Evolutionary conservation across 1,284 basidiomycete species (phyloP), one percentile per base, ranked within the genome.

Genomic region (Melanopsichium pennsylvanicum): DNA sequence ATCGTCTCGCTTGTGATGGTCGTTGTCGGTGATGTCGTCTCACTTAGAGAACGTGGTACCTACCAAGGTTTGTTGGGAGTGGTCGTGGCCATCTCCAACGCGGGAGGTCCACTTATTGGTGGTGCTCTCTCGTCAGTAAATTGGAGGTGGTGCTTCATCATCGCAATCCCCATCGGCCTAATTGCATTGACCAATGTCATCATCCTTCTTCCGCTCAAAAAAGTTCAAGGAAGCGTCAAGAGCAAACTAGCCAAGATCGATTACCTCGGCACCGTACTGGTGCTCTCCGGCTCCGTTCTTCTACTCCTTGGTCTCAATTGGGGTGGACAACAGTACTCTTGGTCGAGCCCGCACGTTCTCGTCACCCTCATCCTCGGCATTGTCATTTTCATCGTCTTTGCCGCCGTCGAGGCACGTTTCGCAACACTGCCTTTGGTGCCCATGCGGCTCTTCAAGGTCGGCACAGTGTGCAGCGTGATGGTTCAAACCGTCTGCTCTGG

Each of bases 331-430:
- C 60, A 70, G 11, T 81, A 78, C 38, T 10, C 75, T 0, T 89
- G 78, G 51, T 83, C 75, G 9, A 55, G 43, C 12, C 69, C 72
- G 2, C 73, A 51, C 7, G 72, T 74, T 4, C 61, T 79, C 16
- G 88, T 84, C 1, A 86, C 88, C 0, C 80, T 91, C 2, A 80
- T 86, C 38, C 84, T 86, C 0, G 88, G 89, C 0, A 63, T 87
- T 11, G 63, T 86, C 2, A 83, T 89, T 1, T 80, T 87, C 10
- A 81, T 73, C 0, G 50, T 88, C 1, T 91, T 91, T 78, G 85
- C 88, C 43, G 44, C 88, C 15, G 89, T 88, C 84, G 90, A 92
- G 81, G 88, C 87, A 85, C 88, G 86, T 74, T 83, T 87, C 1
- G 87, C 89, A 1, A 82, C 81, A 32, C 83, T 91, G 7, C 89